Conservation (phyloP, 2,329 filamentous ascomycete species). For the Pestalotiopsis sp. region DNA sequence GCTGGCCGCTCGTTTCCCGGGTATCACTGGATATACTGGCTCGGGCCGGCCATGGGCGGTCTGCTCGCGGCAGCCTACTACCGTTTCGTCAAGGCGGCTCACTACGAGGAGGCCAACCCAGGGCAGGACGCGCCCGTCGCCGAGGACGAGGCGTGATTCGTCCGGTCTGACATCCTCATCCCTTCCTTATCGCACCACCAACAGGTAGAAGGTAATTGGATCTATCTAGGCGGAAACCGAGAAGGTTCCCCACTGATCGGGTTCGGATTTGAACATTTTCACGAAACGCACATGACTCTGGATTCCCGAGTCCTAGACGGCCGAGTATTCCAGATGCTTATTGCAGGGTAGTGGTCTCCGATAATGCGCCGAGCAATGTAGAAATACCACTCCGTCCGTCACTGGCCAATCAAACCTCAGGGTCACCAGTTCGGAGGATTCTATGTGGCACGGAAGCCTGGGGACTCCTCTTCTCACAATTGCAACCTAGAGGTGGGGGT, state of each 20-base stretch:
- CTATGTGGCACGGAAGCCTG: neutral
- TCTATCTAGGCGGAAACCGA: too few relatives aligned
- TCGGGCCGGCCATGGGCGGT: conserved; percentile 46
- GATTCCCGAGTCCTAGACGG: too few relatives aligned
- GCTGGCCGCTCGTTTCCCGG: conserved; percentile 36
- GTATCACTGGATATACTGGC: conserved; percentile 49
- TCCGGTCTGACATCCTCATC: neutral
- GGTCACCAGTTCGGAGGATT: neutral
- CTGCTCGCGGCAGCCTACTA: conserved; percentile 43
- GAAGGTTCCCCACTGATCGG: too few relatives aligned
- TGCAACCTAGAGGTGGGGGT: neutral
- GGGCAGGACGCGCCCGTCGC: conserved; percentile 33
- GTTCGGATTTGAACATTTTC: too few relatives aligned
- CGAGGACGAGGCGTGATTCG: neutral
- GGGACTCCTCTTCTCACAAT: neutral
- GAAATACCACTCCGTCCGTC: neutral
- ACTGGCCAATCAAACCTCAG: neutral
- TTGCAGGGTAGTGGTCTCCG: neutral
- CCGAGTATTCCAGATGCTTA: too few relatives aligned
- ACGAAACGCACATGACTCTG: too few relatives aligned
- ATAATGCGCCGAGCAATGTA: neutral
- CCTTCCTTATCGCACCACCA: neutral
- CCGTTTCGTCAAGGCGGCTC: conserved; percentile 43
- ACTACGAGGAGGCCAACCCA: conserved; percentile 44
- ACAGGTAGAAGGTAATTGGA: neutral